Base-by-base conservation (phyloP, 768 basidiomycete species). In the Pleurotus eryngii region DNA sequence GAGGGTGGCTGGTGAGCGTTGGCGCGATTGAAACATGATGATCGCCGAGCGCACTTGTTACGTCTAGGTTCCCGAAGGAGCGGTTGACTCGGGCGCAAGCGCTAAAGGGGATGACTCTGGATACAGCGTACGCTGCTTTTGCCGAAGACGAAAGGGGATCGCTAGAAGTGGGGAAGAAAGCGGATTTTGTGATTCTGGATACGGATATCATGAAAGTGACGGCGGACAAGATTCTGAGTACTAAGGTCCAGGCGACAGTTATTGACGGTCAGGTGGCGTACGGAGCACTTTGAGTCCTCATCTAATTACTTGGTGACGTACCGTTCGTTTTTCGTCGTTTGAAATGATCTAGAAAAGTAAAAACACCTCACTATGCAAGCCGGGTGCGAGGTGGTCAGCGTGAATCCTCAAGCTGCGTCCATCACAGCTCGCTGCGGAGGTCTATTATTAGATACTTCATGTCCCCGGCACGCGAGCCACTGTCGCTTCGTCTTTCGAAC, bases 41-140 rank as follows among this genome's bases (percentile, higher is more conserved):
- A n/a, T 45, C 35, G 5, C 6, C 55, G 11, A 43, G 35, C 51
- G 61, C n/a, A 55, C 42, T n/a, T 26, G 49, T 55, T 54, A 48
- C 39, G 7, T 42, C n/a, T 59, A 94, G 92, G 92, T 95, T 81
- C 66, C 76, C 89, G 0, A 70, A 81, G 0, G 81, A 98, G 68
- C 76, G 80, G n/a, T 75, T 98, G 11, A 88, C 91, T 4, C 82
- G 94, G 4, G 74, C 77, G 14, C 87, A 98, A 68, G 90, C 95
- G 0, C 75, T 98, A 26, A 90, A 88, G 68, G 90, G 95, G 9
- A 92, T 95, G 89, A 96, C 95, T 0, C 73, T 89, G 27, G 92
- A 93, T 61, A 85, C 92, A 0, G 95, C 95, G 1, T 94, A 92
- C 62, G 95, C 95, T 0, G 83, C 89, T 0, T 95, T 95, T 65